phyloP scores from a whole-genome alignment of 352 stramenopile genomes.

The Aphanomyces cochlioides region DNA sequence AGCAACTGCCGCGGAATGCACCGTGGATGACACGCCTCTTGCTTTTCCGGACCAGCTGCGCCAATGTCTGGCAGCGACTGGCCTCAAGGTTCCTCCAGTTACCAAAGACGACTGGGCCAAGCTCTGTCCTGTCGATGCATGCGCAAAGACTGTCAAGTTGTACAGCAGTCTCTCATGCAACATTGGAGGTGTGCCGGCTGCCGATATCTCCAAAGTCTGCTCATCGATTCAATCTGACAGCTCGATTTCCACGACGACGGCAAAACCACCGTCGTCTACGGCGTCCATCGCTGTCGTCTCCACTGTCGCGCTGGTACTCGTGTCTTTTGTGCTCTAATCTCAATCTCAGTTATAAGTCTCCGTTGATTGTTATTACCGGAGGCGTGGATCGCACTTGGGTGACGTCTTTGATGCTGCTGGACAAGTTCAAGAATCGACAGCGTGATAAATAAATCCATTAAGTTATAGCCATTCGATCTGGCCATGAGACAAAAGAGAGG shows the following conservation, averaged over 20 bases:
- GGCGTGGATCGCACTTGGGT: too few relatives aligned
- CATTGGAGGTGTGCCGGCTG: background rate
- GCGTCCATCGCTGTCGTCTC: background rate
- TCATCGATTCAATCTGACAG: background rate
- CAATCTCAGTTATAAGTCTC: too few relatives aligned
- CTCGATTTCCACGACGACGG: background rate
- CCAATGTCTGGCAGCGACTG: background rate
- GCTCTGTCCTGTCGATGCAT: conserved; percentile 2
- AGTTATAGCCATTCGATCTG: conserved; percentile 10
- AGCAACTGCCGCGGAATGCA: background rate
- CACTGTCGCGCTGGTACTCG: too few relatives aligned
- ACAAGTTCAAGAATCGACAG: too few relatives aligned
- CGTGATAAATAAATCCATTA: conserved; percentile 13
- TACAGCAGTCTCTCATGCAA: conserved; percentile 5
- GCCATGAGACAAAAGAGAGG: background rate
- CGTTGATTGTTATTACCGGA: too few relatives aligned
- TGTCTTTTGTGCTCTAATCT: too few relatives aligned
- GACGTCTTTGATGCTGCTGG: too few relatives aligned
- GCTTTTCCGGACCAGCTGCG: conserved; percentile 7
- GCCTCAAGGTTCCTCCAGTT: background rate
- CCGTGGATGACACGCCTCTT: conserved; percentile 1
- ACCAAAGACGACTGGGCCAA: background rate
- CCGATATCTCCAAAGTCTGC: background rate
- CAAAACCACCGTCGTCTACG: background rate
- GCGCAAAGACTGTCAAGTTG: background rate